phyloP scores from a whole-genome alignment of 805 yeast genomes.

The Starmera quercuum region DNA sequence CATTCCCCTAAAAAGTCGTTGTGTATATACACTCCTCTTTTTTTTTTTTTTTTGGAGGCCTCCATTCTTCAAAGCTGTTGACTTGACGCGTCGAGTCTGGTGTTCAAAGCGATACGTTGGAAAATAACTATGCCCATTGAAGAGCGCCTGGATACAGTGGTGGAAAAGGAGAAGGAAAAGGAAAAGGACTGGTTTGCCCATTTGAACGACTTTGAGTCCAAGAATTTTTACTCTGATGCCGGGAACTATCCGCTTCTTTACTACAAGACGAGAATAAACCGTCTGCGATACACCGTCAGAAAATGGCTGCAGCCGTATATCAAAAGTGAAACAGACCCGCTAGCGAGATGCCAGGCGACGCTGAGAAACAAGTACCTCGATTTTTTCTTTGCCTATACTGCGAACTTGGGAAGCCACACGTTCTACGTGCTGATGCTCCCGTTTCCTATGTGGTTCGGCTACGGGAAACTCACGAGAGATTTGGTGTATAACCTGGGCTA shows the following conservation, averaged over 20 bases:
- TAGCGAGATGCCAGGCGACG: constrained; percentile 48
- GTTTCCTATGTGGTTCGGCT: constrained; percentile 76
- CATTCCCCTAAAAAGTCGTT: no score
- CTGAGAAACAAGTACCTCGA: constrained; percentile 50
- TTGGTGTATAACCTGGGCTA: constrained; percentile 57
- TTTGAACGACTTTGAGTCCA: constrained; percentile 17
- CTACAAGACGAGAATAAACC: constrained; percentile 52
- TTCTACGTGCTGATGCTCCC: constrained; percentile 90
- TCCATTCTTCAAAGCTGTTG: no score
- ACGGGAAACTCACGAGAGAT: constrained; percentile 49
- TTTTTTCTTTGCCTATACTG: constrained; percentile 76
- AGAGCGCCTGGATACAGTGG: no score
- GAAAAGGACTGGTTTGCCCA: constrained; percentile 17
- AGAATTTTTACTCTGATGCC: constrained; percentile 43
- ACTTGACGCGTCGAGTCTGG: no score
- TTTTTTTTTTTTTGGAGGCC: no score
- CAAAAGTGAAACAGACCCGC: constrained; percentile 52
- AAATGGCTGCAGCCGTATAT: constrained; percentile 45
- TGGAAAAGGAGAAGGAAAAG: no score
- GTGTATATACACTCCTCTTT: no score
- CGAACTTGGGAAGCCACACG: constrained; percentile 87
- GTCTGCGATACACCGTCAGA: constrained; percentile 48
- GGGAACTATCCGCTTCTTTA: constrained; percentile 66
- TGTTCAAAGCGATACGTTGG: no score
- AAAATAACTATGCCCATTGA: no score